Evolutionary conservation across 306 rosid species (phyloP), one percentile per base, ranked within the genome.

Genomic region (Macrotyloma uniflorum): DNA sequence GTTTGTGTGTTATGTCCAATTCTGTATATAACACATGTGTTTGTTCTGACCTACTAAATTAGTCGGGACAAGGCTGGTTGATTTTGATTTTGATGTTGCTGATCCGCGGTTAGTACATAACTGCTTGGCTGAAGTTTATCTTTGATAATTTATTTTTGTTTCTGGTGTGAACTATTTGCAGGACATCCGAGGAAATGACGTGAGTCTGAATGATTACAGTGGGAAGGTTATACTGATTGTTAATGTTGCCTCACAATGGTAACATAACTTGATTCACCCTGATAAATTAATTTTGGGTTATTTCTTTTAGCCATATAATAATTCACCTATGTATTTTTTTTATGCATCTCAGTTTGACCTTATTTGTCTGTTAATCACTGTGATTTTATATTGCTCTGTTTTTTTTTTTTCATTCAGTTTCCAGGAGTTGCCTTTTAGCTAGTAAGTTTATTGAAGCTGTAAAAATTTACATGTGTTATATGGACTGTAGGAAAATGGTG

Each of bases 181-280:
- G 97, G 93, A 94, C 82, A 86, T 90, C 72, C 83, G 84, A 19
- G 96, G 96, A 72, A 90, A 89, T 75, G 96, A 94, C 79, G 97
- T 88, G 50, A 90, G 79, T 66, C 84, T 94, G 24, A 79, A 80
- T 85, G 85, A 86, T 20, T 91, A 91, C 84, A 69, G 74, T 10
- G 96, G 96, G 79, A 91, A 91, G 87, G 94, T 88, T 83, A 85
- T 94, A 57, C 82, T 94, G 68, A 78, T 94, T 72, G 97, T 91
- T 46, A 94, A 94, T 81, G 98, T 94, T 84, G 98, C 97, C 75
- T 94, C 98, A 26, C 79, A 89, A 79, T 91, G 97, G 97, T 94
- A 89, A 84, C 71, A 61, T 32, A 36, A 54, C 51, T 66, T 70
- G 15, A 42, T 78, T 51, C 54, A 42, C 23, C 61, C 53, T 42